Conservation (phyloP, 345 rosid genomes). For the Erucastrum elatum region DNA sequence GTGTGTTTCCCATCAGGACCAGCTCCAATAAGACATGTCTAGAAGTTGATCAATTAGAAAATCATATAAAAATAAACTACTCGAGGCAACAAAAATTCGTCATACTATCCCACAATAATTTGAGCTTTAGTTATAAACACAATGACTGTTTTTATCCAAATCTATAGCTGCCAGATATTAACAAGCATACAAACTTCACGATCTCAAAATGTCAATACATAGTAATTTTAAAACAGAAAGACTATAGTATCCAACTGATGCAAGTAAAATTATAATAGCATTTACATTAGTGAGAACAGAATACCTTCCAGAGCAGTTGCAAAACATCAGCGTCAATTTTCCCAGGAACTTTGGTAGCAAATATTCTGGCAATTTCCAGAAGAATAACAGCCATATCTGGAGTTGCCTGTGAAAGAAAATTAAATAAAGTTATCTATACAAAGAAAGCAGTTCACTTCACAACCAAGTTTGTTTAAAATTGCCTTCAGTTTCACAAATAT, state of each 20-base stretch:
- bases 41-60: constrained; percentile 26
- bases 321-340: constrained; percentile 99
- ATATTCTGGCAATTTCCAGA: constrained; percentile 98
- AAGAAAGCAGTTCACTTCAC: constrained; percentile 21
- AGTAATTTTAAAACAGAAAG: constrained; percentile 11
- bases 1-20: constrained; percentile 99
- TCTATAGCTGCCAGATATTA: constrained; percentile 10
- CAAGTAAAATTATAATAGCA: background rate
- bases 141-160: constrained; percentile 1
- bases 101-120: background rate
- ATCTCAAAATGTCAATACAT: background rate
- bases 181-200: constrained; percentile 21
- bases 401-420: constrained; percentile 67
- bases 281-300: constrained; percentile 24
- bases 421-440: background rate
- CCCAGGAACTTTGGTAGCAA: constrained; percentile 99
- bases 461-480: constrained; percentile 1
- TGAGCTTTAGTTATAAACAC: background rate
- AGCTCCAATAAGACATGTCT: constrained; percentile 99
- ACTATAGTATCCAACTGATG: background rate
- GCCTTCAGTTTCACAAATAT: background rate
- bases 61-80: background rate
- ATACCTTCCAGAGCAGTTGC: constrained; percentile 94
- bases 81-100: constrained; percentile 9
- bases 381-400: constrained; percentile 99